Base-by-base conservation (phyloP, 345 rosid genomes). In the Geranium rotundifolium region DNA sequence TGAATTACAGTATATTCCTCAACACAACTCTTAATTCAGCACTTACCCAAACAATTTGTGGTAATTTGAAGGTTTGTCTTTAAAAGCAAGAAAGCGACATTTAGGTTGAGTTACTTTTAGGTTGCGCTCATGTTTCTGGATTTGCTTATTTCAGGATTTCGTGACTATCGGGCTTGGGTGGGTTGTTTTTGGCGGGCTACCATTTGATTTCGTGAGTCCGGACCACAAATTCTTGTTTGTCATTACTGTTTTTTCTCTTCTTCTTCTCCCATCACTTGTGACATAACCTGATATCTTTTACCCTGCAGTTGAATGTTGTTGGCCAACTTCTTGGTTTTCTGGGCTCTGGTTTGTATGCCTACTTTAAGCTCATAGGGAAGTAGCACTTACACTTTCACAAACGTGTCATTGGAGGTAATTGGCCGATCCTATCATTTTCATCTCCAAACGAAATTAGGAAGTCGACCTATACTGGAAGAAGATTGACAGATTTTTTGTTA, bases 11-110 rank as follows among this genome's bases (percentile, higher is more conserved):
- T 69, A 85, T 93, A 50, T 93, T 93, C 82, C 85, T 90, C 27
- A 93, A 93, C 75, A 93, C 99, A 54, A 88, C 96, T 73, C 95
- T 93, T 63, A 93, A 93, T 77, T 93, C 99, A 57, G 99, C 97
- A 2, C 75, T 93, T 46, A 93, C 95, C 0, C 99, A 93, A 75
- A 93, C 97, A 61, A 86, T 93, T 57, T 93, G 99, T 61, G 99
- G 99, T 64, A 93, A 93, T 72, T 69, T 93, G 76, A 93, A 93
- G 99, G 99, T 90, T 16, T 20, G 78, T 74, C 54, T 46, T 46
- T 46, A 7, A 50, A 6, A 49, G 15, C 58, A n/a, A n/a, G n/a
- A n/a, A n/a, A n/a, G n/a, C n/a, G n/a, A n/a, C n/a, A n/a, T n/a
- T n/a, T n/a, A n/a, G n/a, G n/a, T n/a, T n/a, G n/a, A n/a, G n/a